phyloP scores from a whole-genome alignment of 169 alveolate species.

The Plasmodium coatneyi region DNA sequence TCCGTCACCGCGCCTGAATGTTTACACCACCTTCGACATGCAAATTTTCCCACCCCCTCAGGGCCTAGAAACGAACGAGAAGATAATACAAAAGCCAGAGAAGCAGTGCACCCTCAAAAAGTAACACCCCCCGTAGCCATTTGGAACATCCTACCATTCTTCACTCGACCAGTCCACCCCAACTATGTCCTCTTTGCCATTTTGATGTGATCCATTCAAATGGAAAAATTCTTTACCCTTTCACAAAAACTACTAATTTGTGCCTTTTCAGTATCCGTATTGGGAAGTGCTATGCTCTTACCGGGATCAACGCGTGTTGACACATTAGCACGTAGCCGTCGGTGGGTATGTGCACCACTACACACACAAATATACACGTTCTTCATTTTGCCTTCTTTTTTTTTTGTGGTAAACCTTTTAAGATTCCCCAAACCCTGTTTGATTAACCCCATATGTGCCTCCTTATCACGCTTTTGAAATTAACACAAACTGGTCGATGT shows the following conservation, averaged over 20 bases:
- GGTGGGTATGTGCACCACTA: not conserved
- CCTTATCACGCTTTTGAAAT: not conserved
- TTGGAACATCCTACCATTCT: not conserved
- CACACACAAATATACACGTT: not conserved
- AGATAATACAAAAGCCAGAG: conserved; percentile 79
- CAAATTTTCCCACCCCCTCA: not conserved
- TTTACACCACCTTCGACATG: not conserved
- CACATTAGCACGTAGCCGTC: not conserved
- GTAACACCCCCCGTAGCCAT: not conserved
- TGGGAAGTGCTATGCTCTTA: not conserved
- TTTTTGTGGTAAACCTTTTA: not conserved
- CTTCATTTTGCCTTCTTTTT: not conserved
- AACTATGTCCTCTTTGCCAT: not conserved
- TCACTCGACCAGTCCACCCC: not conserved
- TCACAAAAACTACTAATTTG: not conserved
- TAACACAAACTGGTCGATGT: not conserved
- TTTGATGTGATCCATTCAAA: not conserved
- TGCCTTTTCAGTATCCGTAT: not conserved
- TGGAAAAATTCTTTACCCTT: not conserved
- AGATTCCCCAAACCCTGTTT: not conserved
- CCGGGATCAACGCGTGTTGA: not conserved
- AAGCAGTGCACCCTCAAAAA: conserved; percentile 78
- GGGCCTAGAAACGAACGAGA: conserved; percentile 78
- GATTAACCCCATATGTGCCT: not conserved
- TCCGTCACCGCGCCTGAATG: not conserved